Evolutionary conservation across 176 grass and related monocot genomes (phyloP).

Genomic region (Rhipidocladum racemiflorum): DNA sequence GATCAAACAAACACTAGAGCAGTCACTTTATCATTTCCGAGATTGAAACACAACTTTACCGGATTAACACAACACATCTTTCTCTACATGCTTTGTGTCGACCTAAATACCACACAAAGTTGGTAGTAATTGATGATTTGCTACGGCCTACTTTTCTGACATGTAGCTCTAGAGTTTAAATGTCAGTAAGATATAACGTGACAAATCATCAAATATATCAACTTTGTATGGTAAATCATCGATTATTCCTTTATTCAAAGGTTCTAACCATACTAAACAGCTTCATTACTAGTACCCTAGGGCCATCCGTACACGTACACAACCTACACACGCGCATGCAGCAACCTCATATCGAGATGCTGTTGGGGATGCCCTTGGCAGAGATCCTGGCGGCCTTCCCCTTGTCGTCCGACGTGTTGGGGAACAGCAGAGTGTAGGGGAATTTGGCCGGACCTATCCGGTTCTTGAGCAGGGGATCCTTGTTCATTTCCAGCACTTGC

Average conservation of each 20-base stretch:
- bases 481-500: not conserved
- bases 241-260: not conserved
- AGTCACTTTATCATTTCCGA: not conserved
- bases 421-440: not conserved
- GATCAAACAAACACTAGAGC: not conserved
- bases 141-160: too few species aligned
- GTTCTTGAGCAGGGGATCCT: not conserved
- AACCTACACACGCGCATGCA: not conserved
- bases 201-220: too few species aligned
- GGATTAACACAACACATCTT: too few species aligned
- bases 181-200: too few species aligned
- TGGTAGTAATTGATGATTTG: too few species aligned
- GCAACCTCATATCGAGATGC: not conserved
- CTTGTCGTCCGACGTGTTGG: not conserved
- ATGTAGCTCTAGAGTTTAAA: too few species aligned
- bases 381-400: not conserved
- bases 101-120: too few species aligned
- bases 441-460: not conserved
- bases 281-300: not conserved
- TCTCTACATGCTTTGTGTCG: too few species aligned
- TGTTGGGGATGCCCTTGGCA: not conserved
- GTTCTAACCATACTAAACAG: not conserved
- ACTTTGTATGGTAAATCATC: too few species aligned
- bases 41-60: too few species aligned
- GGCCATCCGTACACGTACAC: not conserved